phyloP scores from a whole-genome alignment of 371 early-diverging fungal species.

The Rhizopus arrhizus region DNA sequence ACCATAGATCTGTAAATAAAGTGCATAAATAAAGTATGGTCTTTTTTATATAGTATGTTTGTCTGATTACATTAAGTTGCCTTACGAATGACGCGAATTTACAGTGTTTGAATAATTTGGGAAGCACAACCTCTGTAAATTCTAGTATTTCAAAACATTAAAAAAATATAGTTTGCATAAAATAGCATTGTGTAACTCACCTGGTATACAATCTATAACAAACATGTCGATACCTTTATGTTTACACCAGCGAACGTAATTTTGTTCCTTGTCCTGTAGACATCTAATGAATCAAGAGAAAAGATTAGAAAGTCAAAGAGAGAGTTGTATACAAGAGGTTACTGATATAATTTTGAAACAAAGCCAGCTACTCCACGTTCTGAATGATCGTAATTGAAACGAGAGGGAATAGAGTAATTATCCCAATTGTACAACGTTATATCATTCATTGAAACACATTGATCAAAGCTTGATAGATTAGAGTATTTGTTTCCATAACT shows the following conservation, averaged over 20 bases:
- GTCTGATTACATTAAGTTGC: constrained; percentile 46
- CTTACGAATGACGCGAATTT: constrained; percentile 57
- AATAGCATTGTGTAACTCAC: neutral
- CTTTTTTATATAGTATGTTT: neutral
- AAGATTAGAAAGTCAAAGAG: constrained; percentile 7
- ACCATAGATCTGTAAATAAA: constrained; percentile 44
- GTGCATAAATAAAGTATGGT: neutral
- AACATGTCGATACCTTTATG: constrained; percentile 47
- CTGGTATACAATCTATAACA: constrained; percentile 31
- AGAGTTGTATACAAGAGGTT: constrained; percentile 8
- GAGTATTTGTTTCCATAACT: neutral
- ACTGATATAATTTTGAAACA: constrained; percentile 45
- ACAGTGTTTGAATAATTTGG: constrained; percentile 52
- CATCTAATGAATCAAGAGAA: constrained; percentile 25
- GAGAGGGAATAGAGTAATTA: neutral
- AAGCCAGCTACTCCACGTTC: constrained; percentile 44
- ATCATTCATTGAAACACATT: neutral
- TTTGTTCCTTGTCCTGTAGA: constrained; percentile 39
- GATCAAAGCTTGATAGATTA: neutral
- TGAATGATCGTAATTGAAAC: constrained; percentile 5
- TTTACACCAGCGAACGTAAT: constrained; percentile 44
- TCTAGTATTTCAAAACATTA: constrained; percentile 22
- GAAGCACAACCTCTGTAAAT: constrained; percentile 50
- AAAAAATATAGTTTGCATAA: neutral
- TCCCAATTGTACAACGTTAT: neutral